These are phyloP conservation scores for Coelastrella sp. DNA, from an alignment of 139 green algal species.

Conservation along the genomic window DNA sequence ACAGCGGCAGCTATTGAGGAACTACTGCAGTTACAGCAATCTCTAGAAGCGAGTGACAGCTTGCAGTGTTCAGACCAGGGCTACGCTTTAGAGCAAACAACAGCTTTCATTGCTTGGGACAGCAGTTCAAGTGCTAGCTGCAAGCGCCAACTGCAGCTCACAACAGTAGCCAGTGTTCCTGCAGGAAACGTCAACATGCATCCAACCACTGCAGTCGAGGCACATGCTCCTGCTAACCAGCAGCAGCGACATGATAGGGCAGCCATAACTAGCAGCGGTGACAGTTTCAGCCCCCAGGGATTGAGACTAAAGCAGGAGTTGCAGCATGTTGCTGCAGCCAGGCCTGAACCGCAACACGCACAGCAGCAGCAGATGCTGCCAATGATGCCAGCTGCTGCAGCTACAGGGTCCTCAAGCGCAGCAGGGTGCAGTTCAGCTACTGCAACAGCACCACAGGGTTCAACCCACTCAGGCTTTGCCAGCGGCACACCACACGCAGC, in stretches of 20 bases:
- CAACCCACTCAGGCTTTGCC: neutral
- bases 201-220: neutral
- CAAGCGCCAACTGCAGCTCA: neutral
- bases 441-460: neutral
- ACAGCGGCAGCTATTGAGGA: too few relatives aligned
- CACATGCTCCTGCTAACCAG: neutral
- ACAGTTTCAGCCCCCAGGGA: neutral
- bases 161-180: neutral
- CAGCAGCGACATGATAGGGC: neutral
- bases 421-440: neutral
- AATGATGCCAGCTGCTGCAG: neutral
- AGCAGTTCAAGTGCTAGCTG: neutral
- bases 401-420: neutral
- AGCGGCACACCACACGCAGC: neutral
- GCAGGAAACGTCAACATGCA: neutral
- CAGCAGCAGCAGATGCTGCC: neutral
- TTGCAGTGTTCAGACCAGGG: neutral
- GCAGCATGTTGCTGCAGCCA: neutral
- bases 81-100: neutral
- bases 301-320: neutral
- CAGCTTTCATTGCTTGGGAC: neutral
- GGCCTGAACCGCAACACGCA: neutral
- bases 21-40: neutral
- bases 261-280: neutral
- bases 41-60: neutral